Evolutionary conservation across 805 yeast species (phyloP).

Genomic region (Myxozyma melibiosi): DNA sequence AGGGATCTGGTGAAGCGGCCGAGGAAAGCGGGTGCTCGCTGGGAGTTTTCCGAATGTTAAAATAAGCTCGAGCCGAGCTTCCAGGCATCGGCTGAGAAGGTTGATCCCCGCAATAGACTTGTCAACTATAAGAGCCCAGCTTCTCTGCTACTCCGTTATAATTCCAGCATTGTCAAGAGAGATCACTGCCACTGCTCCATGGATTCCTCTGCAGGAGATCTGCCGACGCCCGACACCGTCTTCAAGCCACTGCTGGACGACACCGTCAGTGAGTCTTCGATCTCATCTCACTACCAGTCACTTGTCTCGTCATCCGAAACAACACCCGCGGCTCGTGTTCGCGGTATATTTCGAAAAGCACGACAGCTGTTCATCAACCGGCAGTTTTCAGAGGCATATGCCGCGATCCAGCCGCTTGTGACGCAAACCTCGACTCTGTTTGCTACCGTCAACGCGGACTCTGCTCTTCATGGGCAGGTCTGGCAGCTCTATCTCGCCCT

Average conservation of each 20-base stretch:
- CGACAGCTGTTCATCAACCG: constrained; percentile 15
- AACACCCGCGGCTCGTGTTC: constrained; percentile 7
- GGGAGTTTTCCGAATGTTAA: background rate
- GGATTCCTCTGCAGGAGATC: too few relatives aligned
- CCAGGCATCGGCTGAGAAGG: too few relatives aligned
- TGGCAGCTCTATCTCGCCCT: constrained; percentile 27
- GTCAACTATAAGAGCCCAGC: too few relatives aligned
- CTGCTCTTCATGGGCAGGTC: constrained; percentile 1
- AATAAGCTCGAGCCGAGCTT: too few relatives aligned
- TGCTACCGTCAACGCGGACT: background rate
- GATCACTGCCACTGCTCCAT: too few relatives aligned
- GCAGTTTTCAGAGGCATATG: constrained; percentile 24
- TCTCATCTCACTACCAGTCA: background rate
- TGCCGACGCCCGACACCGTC: too few relatives aligned
- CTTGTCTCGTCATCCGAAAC: constrained; percentile 11
- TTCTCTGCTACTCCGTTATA: too few relatives aligned
- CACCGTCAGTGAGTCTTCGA: background rate
- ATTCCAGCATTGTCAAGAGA: too few relatives aligned
- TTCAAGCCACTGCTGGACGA: background rate
- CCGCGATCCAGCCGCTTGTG: constrained; percentile 14
- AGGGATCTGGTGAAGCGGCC: too few relatives aligned
- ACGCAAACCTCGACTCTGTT: constrained; percentile 7
- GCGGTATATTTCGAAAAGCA: constrained; percentile 10
- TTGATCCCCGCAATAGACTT: too few relatives aligned
- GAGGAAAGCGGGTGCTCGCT: too few relatives aligned